Percentiles rank a stretch among this genome's conserved stretches.
Evolutionary conservation across 1,139 yeast genomes (phyloP).

Genomic region (Yamadazyma songkhlaensis): DNA sequence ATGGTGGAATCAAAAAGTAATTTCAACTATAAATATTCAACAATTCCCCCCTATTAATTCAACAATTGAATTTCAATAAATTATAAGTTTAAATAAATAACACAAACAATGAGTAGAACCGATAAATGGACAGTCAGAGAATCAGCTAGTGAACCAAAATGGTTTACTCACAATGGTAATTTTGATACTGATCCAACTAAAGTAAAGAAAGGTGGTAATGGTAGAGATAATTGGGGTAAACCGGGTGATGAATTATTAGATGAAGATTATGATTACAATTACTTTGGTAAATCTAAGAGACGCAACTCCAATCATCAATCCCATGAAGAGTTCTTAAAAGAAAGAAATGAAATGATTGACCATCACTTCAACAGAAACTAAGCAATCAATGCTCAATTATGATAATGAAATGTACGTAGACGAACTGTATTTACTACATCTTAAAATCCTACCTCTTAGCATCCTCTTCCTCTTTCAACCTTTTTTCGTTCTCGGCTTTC

Average conservation of each 20-base stretch:
- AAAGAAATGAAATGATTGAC: conserved; percentile 25
- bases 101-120: conserved; percentile 72
- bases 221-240: conserved; percentile 74
- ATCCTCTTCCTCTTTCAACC: conserved; percentile 23
- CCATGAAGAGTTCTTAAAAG: conserved; percentile 26
- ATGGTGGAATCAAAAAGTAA: conserved; percentile 1
- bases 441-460: conserved; percentile 11
- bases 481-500: conserved; percentile 48
- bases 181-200: conserved; percentile 67
- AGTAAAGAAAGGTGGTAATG: conserved; percentile 83
- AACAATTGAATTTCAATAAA: neutral
- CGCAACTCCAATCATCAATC: conserved; percentile 42
- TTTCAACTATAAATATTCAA: conserved; percentile 5
- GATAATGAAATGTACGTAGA: no score
- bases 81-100: neutral
- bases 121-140: conserved; percentile 74
- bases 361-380: conserved; percentile 5
- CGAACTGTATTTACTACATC: no score
- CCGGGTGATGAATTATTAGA: conserved; percentile 65
- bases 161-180: conserved; percentile 75
- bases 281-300: conserved; percentile 27
- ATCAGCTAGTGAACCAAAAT: conserved; percentile 57
- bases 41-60: neutral
- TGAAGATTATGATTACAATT: conserved; percentile 18
- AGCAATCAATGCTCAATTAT: no score